Evolutionary conservation across 1,284 basidiomycete genomes (phyloP).

Genomic region (Cutaneotrichosporon dermatis): DNA sequence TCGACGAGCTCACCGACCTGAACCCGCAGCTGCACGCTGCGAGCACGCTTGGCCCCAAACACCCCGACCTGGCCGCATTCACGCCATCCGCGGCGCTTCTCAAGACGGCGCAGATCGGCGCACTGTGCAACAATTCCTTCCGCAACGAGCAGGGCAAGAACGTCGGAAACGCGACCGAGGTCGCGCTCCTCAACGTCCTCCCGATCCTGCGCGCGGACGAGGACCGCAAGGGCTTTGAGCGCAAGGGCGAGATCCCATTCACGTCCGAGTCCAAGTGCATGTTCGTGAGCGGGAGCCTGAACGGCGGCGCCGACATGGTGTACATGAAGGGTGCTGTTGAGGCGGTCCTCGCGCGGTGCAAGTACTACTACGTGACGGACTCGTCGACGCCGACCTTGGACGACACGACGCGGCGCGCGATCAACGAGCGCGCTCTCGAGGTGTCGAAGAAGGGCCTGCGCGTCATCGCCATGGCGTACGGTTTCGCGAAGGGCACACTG

Average conservation of each 20-base stretch:
- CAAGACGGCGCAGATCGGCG: conserved; percentile 61
- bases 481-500: conserved; percentile 51
- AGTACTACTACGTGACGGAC: conserved; percentile 80
- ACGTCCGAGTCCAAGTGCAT: conserved; percentile 90
- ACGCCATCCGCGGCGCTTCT: conserved; percentile 55
- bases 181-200: conserved; percentile 83
- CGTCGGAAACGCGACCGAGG: conserved; percentile 85
- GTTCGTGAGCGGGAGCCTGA: conserved; percentile 70
- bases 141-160: conserved; percentile 67
- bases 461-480: conserved; percentile 86
- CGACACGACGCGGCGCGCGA: conserved; percentile 59
- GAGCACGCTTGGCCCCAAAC: conserved; percentile 57
- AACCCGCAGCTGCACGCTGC: conserved; percentile 53
- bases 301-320: conserved; percentile 62
- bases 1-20: conserved; percentile 74
- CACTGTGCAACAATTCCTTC: conserved; percentile 56
- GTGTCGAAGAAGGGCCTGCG: conserved; percentile 74
- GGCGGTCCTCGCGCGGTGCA: conserved; percentile 75
- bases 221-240: conserved; percentile 64
- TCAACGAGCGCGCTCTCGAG: conserved; percentile 64
- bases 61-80: conserved; percentile 50
- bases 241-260: conserved; percentile 78
- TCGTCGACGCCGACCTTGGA: conserved; percentile 75
- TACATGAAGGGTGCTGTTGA: conserved; percentile 94
- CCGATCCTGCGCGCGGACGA: conserved; percentile 65